Conservation (phyloP, 163 green algal species). For the Volvox carteri region DNA sequence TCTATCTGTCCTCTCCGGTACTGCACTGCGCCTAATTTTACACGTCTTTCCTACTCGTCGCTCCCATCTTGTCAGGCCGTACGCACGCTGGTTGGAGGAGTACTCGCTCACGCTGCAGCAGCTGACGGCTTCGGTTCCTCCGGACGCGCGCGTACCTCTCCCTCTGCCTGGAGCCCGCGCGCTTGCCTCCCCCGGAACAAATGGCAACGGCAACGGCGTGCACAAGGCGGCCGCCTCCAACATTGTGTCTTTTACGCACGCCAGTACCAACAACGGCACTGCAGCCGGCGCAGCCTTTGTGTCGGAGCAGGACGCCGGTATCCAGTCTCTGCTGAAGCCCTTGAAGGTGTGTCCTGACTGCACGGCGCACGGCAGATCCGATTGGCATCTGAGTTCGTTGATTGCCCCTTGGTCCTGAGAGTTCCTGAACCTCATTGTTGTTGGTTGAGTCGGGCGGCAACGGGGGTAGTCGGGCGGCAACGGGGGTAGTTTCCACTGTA, state of each 20-base stretch:
- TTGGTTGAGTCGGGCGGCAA: no score
- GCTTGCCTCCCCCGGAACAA: slow-evolving; percentile 16
- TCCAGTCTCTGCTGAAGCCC: slow-evolving; percentile 69
- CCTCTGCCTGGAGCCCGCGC: slow-evolving; percentile 35
- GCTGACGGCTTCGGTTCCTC: slow-evolving; percentile 56
- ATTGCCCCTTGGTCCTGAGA: no score
- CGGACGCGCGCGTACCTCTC: slow-evolving; percentile 22
- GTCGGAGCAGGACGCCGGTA: slow-evolving; percentile 57
- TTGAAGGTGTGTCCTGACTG: slow-evolving; percentile 69
- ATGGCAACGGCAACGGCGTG: slow-evolving; percentile 60
- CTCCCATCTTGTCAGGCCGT: slow-evolving; percentile 74
- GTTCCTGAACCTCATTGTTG: no score
- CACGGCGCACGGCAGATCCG: no score
- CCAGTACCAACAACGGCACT: neutral
- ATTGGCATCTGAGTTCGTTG: no score
- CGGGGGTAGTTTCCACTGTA: no score
- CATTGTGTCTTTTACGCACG: slow-evolving; percentile 37
- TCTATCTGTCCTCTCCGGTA: no score
- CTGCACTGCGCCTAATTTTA: no score
- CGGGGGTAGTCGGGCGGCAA: no score
- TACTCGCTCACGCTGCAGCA: slow-evolving; percentile 83
- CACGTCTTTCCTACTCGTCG: no score
- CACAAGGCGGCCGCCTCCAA: slow-evolving; percentile 58
- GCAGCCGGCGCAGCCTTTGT: neutral
- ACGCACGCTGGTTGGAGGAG: slow-evolving; percentile 88